These are phyloP conservation scores for Epichloe gansuensis DNA, from an alignment of 2,329 filamentous ascomycete genomes.

Conservation along the genomic window DNA sequence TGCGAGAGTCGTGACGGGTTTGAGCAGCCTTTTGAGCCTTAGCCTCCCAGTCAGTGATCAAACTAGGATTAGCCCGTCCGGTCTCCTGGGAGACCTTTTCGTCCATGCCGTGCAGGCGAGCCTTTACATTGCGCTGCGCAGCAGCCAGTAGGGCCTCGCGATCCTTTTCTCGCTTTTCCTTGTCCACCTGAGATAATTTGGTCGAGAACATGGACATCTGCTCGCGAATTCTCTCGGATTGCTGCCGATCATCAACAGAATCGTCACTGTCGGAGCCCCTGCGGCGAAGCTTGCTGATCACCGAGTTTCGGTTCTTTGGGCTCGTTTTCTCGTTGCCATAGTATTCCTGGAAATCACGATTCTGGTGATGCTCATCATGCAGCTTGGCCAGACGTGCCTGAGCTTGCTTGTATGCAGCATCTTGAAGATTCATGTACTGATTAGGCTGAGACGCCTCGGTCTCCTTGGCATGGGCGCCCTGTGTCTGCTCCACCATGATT, in stretches of 20 bases:
- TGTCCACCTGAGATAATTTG: conserved; percentile 54
- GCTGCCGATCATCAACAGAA: conserved; percentile 49
- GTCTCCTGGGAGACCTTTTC: conserved; percentile 66
- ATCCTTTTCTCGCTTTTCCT: conserved; percentile 61
- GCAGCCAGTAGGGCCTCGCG: conserved; percentile 62
- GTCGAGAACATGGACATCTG: conserved; percentile 71
- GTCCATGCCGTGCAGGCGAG: conserved; percentile 67
- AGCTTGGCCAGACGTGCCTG: conserved; percentile 73
- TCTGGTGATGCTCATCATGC: conserved; percentile 53
- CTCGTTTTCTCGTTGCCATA: conserved; percentile 43
- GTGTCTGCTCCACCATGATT: conserved; percentile 40
- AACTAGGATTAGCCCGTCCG: conserved; percentile 55
- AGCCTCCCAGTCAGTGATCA: conserved; percentile 64
- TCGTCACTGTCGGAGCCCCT: conserved; percentile 54
- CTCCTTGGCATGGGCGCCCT: conserved; percentile 24
- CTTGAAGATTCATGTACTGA: conserved; percentile 56
- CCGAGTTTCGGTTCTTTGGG: conserved; percentile 32
- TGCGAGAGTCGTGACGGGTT: conserved; percentile 47
- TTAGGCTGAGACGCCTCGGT: conserved; percentile 32
- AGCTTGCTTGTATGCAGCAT: conserved; percentile 75
- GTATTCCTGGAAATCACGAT: conserved; percentile 58
- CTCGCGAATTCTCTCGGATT: conserved; percentile 57
- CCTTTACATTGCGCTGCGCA: conserved; percentile 77
- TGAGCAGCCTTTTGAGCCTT: conserved; percentile 60
- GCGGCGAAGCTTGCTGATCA: conserved; percentile 43